These are phyloP conservation scores for Picea glauca DNA, from an alignment of 75 land plant species.

Conservation along the genomic window DNA sequence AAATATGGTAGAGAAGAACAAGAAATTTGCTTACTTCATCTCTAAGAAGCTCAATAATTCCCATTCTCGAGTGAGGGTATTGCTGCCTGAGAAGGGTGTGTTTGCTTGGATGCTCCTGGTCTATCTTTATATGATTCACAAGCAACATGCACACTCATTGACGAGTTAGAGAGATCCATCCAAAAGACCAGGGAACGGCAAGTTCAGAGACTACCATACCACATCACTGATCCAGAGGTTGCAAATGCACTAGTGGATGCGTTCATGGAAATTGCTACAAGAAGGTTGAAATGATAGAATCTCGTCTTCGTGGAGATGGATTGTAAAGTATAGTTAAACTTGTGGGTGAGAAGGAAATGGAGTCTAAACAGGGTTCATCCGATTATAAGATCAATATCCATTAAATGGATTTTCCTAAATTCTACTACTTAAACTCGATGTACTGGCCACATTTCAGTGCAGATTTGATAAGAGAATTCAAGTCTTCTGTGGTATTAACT, in stretches of 20 bases:
- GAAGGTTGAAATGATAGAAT: not conserved
- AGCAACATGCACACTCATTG: slow-evolving; percentile 57
- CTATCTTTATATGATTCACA: slow-evolving; percentile 87
- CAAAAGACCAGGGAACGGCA: slow-evolving; percentile 54
- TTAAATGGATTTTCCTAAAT: slow-evolving; percentile 36
- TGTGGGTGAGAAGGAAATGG: not conserved
- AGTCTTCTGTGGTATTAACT: slow-evolving; percentile 47
- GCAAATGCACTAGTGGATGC: slow-evolving; percentile 70
- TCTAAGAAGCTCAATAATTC: slow-evolving; percentile 76
- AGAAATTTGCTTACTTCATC: slow-evolving; percentile 73
- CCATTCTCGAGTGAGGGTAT: slow-evolving; percentile 57
- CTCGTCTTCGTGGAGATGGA: not conserved
- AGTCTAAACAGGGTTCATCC: not conserved
- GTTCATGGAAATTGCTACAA: slow-evolving; percentile 57
- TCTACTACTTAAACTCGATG: slow-evolving; percentile 32
- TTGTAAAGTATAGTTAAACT: not conserved
- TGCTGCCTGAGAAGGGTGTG: slow-evolving; percentile 85
- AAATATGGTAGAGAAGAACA: slow-evolving; percentile 80
- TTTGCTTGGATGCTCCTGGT: slow-evolving; percentile 82
- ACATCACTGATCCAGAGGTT: slow-evolving; percentile 84
- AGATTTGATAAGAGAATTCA: slow-evolving; percentile 36
- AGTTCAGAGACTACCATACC: slow-evolving; percentile 71
- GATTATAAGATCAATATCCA: slow-evolving; percentile 1
- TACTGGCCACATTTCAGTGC: slow-evolving; percentile 66
- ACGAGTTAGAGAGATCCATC: slow-evolving; percentile 65